Percentiles rank a stretch among this genome's conserved stretches.
Conservation (phyloP, 2,329 filamentous ascomycete genomes). For the Colletotrichum cereale region DNA sequence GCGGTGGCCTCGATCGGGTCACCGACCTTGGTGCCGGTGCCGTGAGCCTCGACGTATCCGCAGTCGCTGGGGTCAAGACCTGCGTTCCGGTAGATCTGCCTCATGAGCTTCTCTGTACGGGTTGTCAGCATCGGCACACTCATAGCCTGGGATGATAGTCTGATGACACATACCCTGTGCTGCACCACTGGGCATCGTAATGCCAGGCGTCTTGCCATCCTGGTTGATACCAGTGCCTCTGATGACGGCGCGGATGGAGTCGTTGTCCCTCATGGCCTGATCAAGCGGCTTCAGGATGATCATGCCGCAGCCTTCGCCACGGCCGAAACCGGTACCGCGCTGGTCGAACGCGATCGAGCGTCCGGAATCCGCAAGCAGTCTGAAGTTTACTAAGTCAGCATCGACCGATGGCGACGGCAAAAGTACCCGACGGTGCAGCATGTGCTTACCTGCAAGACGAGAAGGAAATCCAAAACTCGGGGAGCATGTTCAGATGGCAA, state of each 20-base stretch:
- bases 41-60: conserved; percentile 63
- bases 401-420: not conserved
- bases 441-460: conserved; percentile 55
- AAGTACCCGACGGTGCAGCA: not conserved
- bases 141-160: not conserved
- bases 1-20: conserved; percentile 68
- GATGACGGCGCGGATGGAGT: conserved; percentile 66
- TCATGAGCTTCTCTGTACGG: conserved; percentile 54
- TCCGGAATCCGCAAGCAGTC: conserved; percentile 64
- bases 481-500: conserved; percentile 61
- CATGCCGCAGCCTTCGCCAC: conserved; percentile 70
- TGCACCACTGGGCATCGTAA: conserved; percentile 66
- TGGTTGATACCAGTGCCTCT: conserved; percentile 64
- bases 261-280: conserved; percentile 66
- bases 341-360: conserved; percentile 57
- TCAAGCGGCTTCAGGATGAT: conserved; percentile 69
- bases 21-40: conserved; percentile 67
- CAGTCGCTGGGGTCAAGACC: conserved; percentile 46
- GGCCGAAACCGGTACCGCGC: conserved; percentile 63
- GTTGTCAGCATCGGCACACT: conserved; percentile 39
- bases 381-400: conserved; percentile 42
- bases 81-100: conserved; percentile 50
- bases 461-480: conserved; percentile 61
- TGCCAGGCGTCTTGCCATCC: conserved; percentile 68
- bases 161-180: conserved; percentile 55